phyloP scores from a whole-genome alignment of 2,329 filamentous ascomycete genomes.

The Colletotrichum paranaense region DNA sequence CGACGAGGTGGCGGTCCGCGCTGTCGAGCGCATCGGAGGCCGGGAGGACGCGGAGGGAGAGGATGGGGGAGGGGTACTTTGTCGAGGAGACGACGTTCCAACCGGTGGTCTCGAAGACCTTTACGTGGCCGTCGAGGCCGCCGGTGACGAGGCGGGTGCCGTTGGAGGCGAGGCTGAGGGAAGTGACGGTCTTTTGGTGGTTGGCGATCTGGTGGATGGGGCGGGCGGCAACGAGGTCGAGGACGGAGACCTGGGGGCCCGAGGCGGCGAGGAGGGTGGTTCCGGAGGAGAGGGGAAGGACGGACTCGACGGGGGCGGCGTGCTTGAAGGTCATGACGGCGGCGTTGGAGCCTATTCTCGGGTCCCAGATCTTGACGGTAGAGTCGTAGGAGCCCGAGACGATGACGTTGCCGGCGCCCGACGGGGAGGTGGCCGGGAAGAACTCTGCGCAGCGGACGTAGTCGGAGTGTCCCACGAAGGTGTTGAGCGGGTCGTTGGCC shows the following conservation, averaged over 20 bases:
- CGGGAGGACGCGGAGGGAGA: constrained; percentile 81
- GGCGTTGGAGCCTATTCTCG: constrained; percentile 72
- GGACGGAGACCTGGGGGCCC: constrained; percentile 87
- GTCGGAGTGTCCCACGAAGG: constrained; percentile 88
- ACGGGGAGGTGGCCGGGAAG: constrained; percentile 66
- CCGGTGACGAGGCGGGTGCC: constrained; percentile 86
- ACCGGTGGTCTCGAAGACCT: constrained; percentile 91
- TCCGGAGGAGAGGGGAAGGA: constrained; percentile 88
- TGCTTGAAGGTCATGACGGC: constrained; percentile 96
- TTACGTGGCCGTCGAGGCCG: constrained; percentile 94
- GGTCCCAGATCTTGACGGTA: constrained; percentile 94
- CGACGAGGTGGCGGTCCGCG: constrained; percentile 87
- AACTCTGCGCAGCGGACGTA: constrained; percentile 92
- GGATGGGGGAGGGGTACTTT: constrained; percentile 92
- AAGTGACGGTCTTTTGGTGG: constrained; percentile 97
- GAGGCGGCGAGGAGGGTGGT: constrained; percentile 88
- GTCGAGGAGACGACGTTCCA: constrained; percentile 97
- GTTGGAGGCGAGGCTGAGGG: constrained; percentile 83
- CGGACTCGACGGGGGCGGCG: constrained; percentile 85
- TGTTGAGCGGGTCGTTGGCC: constrained; percentile 78
- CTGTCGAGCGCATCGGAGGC: constrained; percentile 45
- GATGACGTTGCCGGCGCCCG: constrained; percentile 76
- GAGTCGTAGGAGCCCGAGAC: constrained; percentile 95
- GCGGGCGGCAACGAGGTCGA: constrained; percentile 92
- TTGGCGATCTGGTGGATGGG: constrained; percentile 89